Base-by-base conservation (phyloP, 179 eudicot genomes). In the Beta lomatogona region DNA sequence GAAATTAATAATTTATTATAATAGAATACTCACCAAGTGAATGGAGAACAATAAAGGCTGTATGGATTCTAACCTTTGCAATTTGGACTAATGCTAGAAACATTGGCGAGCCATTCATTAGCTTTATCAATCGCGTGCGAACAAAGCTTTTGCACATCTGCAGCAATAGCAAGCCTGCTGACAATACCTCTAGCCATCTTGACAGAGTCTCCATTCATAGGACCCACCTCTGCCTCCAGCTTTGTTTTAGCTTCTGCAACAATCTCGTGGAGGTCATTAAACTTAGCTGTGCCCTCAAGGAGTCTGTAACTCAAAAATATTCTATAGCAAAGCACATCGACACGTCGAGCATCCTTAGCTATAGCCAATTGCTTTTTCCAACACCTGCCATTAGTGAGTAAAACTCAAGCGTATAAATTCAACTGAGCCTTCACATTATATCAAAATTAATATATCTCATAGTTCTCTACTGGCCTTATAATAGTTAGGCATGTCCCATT, bases 331-430 rank as follows among this genome's bases (percentile, higher is more conserved):
- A 92, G 97, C 66, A 89, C 86, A 77, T 94, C 93, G 1, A 95
- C 90, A 28, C 92, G 92, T 15, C 96, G 93, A 65, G 97, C 93
- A 79, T 95, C 98, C 87, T 88, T 91, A 22, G 98, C 98, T 75
- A 90, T 81, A 76, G 44, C 82, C 86, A 95, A 79, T 83, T 95
- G 98, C 88, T 91, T 91, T 88, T 91, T 95, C 96, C 92, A 95
- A 86, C 86, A 91, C 80, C 98, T 95, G 92, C 69, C 73, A 84
- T 77, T 71, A 22, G 75, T 19, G 7, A 77, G 71, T 57, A 53
- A 69, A 79, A 70, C 46, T 19, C 14, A 13, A 55, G 61, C 74
- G 80, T 8, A 72, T 80, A 18, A 76, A 65, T 28, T 31, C 31
- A 45, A 77, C 77, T 61, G 59, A 61, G 67, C 68, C 71, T 72